phyloP scores from a whole-genome alignment of 2,329 filamentous ascomycete genomes.

The Mycosphaerella sp. region DNA sequence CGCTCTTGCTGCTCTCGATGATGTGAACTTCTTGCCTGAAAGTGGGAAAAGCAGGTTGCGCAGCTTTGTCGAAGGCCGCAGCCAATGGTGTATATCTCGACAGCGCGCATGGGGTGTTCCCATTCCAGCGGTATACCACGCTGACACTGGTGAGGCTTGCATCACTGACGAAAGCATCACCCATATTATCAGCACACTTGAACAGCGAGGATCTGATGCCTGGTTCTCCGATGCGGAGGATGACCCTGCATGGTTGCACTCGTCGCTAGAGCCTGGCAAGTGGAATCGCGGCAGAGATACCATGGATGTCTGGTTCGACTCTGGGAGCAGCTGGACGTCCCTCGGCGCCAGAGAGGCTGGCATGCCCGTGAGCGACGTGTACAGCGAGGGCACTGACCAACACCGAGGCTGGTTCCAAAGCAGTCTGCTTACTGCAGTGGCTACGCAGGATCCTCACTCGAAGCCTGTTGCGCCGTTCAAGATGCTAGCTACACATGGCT shows the following conservation, averaged over 20 bases:
- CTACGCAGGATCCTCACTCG: constrained; percentile 48
- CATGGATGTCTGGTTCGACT: constrained; percentile 99
- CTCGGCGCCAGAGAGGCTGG: constrained; percentile 36
- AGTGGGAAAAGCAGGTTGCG: constrained; percentile 67
- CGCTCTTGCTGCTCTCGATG: constrained; percentile 62
- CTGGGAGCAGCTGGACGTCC: constrained; percentile 82
- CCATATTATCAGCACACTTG: constrained; percentile 76
- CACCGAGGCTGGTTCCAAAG: constrained; percentile 99
- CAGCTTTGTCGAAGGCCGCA: constrained; percentile 80
- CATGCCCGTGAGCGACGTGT: constrained; percentile 65
- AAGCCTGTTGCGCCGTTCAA: constrained; percentile 64
- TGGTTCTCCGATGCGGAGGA: constrained; percentile 85
- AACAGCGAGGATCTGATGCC: constrained; percentile 73
- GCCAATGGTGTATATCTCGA: constrained; percentile 96
- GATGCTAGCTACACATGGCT: constrained; percentile 89
- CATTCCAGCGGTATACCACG: constrained; percentile 80
- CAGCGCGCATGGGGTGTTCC: constrained; percentile 96
- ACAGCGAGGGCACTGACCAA: constrained; percentile 90
- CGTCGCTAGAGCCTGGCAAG: constrained; percentile 50
- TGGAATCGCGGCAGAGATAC: constrained; percentile 81
- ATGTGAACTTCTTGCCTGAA: constrained; percentile 73
- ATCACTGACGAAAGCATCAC: constrained; percentile 72
- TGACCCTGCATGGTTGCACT: constrained; percentile 70
- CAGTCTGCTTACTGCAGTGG: constrained; percentile 79
- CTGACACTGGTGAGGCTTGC: constrained; percentile 56